phyloP scores from a whole-genome alignment of 2,329 filamentous ascomycete species.

The Teratosphaeria gauchensis region DNA sequence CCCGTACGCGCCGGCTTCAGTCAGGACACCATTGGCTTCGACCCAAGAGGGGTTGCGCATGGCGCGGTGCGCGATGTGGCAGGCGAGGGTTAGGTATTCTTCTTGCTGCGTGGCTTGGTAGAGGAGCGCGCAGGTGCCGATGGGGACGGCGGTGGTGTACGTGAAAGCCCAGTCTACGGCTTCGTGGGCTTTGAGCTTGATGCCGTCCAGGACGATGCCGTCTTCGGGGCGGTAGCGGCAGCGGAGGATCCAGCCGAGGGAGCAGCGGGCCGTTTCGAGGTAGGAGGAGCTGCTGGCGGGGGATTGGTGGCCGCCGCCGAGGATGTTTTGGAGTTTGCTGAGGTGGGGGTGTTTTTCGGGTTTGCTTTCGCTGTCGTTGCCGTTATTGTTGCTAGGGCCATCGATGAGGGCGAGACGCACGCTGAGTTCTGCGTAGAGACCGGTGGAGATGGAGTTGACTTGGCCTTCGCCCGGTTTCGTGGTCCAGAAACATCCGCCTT shows the following conservation, averaged over 20 bases:
- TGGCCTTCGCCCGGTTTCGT: constrained; percentile 11
- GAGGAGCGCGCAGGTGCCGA: constrained; percentile 15
- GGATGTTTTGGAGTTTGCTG: constrained; percentile 4
- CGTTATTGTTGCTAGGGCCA: background rate
- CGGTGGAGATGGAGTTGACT: constrained; percentile 15
- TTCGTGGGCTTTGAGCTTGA: constrained; percentile 14
- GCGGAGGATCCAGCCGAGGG: constrained; percentile 18
- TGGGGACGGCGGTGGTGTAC: constrained; percentile 19
- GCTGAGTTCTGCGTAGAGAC: constrained; percentile 17
- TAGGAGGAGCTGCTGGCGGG: constrained; percentile 5
- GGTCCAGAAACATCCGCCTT: constrained; percentile 16
- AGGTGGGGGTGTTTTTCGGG: constrained; percentile 6
- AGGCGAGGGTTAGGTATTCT: constrained; percentile 16
- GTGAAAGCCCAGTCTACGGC: constrained; percentile 20
- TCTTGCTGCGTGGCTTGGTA: constrained; percentile 11
- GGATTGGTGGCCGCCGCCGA: background rate
- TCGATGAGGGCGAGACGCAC: constrained; percentile 13
- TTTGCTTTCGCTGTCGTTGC: background rate
- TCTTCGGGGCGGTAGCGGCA: constrained; percentile 17
- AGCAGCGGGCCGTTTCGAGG: constrained; percentile 13
- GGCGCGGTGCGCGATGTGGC: constrained; percentile 15
- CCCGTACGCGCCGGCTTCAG: constrained; percentile 17
- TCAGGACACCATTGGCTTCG: constrained; percentile 16
- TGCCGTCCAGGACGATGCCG: constrained; percentile 18
- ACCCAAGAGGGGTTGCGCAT: constrained; percentile 18